Evolutionary conservation across 805 yeast species (phyloP).

Genomic region (Ogataea chonburiensis): DNA sequence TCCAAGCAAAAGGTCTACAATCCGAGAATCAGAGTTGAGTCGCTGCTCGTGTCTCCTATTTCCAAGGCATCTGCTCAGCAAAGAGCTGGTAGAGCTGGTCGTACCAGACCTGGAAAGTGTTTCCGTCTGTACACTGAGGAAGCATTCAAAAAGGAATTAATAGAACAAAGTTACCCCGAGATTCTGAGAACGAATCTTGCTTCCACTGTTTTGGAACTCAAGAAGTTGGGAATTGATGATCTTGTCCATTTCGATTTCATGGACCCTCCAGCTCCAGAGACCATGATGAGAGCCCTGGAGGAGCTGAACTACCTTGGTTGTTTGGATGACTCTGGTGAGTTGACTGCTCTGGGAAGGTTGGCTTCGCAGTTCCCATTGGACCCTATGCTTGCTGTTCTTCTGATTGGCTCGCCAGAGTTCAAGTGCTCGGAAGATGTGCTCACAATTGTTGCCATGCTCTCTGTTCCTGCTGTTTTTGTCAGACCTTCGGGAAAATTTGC

Average conservation of each 20-base stretch:
- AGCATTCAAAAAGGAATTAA: conserved; percentile 89
- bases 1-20: conserved; percentile 95
- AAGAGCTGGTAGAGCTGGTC: conserved; percentile 99
- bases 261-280: conserved; percentile 99
- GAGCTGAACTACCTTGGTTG: conserved; percentile 90
- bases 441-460: conserved; percentile 83
- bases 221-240: conserved; percentile 92
- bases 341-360: conserved; percentile 84
- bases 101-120: conserved; percentile 98
- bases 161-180: conserved; percentile 96
- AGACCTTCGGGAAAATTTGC: conserved; percentile 87
- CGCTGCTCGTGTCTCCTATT: conserved; percentile 90
- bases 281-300: conserved; percentile 98
- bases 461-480: conserved; percentile 92
- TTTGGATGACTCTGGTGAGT: conserved; percentile 85
- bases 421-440: conserved; percentile 86
- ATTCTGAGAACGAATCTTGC: conserved; percentile 88
- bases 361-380: conserved; percentile 94
- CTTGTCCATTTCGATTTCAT: conserved; percentile 96
- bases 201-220: conserved; percentile 87
- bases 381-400: conserved; percentile 91
- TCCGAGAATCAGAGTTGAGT: conserved; percentile 94
- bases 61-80: conserved; percentile 98
- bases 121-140: conserved; percentile 95
- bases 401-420: conserved; percentile 83